phyloP scores from a whole-genome alignment of 116 monocot species.

The Posidonia oceanica region DNA sequence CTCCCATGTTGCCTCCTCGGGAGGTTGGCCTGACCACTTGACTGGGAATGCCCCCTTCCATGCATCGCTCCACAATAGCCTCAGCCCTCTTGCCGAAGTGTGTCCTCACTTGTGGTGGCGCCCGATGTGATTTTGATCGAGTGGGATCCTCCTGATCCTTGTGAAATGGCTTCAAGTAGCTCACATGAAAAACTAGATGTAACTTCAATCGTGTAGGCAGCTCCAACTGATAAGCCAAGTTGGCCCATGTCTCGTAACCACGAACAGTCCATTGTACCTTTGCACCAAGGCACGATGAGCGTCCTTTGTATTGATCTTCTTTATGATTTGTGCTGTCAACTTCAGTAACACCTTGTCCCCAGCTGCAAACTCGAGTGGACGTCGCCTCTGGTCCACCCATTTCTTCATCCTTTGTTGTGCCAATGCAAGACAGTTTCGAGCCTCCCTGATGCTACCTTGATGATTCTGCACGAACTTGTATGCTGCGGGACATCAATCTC shows the following conservation, averaged over 20 bases:
- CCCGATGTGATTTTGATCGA: background rate
- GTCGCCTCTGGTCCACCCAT: background rate
- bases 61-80: too few species aligned
- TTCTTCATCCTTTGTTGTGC: background rate
- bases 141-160: background rate
- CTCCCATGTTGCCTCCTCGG: background rate
- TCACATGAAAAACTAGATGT: background rate
- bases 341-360: background rate
- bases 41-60: background rate
- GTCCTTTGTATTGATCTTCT: background rate
- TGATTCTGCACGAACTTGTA: background rate
- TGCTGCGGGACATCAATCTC: too few species aligned
- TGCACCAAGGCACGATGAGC: background rate
- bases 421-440: too few species aligned
- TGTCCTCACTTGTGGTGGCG: accelerated
- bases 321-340: background rate
- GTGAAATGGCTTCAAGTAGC: background rate
- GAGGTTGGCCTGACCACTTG: background rate
- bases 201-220: background rate
- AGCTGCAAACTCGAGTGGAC: background rate
- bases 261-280: background rate
- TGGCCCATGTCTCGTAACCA: background rate
- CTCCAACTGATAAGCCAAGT: background rate
- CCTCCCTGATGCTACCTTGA: background rate
- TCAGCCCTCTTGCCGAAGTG: too few species aligned